Evolutionary conservation across 495 filamentous ascomycete species (phyloP).

Genomic region (Neurospora hispaniola): DNA sequence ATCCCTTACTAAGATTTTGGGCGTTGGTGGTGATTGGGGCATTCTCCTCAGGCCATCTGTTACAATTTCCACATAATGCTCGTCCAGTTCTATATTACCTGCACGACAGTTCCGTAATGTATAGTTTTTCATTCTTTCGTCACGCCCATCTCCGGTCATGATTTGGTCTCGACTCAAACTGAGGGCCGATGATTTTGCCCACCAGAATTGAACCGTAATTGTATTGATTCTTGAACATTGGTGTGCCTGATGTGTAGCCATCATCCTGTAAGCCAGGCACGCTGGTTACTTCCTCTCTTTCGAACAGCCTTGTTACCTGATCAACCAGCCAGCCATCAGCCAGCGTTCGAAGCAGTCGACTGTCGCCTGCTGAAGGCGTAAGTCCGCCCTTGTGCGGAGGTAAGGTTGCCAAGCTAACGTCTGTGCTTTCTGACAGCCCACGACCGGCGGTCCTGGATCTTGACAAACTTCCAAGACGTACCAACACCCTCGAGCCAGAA

Average conservation of each 20-base stretch:
- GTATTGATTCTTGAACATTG: neutral
- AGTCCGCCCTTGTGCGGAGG: neutral
- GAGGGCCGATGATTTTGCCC: neutral
- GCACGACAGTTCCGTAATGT: neutral
- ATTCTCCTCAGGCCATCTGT: neutral
- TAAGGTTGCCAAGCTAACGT: neutral
- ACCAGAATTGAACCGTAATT: neutral
- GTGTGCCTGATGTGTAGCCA: neutral
- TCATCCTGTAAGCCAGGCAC: neutral
- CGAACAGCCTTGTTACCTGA: neutral
- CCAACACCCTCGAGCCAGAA: neutral
- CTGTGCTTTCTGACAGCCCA: neutral
- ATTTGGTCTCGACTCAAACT: neutral
- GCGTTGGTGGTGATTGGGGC: neutral
- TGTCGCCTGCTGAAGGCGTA: neutral
- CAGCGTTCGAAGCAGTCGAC: neutral
- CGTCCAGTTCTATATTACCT: neutral
- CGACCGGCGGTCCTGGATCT: neutral
- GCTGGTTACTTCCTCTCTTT: neutral
- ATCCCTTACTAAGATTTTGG: constrained; percentile 60
- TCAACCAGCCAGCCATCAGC: neutral
- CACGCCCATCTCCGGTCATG: neutral
- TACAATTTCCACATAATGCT: neutral
- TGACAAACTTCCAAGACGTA: neutral
- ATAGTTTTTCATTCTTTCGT: neutral